These are phyloP conservation scores for Scalesia atractyloides DNA, from an alignment of 129 eudicot species.

Conservation along the genomic window DNA sequence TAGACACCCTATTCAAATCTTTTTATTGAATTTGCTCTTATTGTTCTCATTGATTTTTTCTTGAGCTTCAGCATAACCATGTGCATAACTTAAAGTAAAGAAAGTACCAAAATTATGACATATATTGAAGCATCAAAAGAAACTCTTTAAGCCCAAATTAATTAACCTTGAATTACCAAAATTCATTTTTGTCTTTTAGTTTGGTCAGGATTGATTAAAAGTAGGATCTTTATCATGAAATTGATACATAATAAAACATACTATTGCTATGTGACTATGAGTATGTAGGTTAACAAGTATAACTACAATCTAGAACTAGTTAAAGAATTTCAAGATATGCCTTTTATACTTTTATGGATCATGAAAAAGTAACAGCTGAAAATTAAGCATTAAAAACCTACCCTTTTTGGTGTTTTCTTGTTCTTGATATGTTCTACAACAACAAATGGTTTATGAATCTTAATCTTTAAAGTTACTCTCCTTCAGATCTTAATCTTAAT, in stretches of 20 bases:
- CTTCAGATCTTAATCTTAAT: slow-evolving; percentile 18
- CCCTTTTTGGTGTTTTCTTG: background rate
- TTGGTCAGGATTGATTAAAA: background rate
- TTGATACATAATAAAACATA: too few species aligned
- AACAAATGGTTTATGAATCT: background rate
- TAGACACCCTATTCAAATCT: background rate
- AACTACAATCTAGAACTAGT: background rate
- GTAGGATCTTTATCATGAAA: background rate
- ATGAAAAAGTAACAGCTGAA: background rate
- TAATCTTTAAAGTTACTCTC: slow-evolving; percentile 4
- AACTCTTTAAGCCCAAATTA: background rate
- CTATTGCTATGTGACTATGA: too few species aligned
- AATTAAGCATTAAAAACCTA: slow-evolving; percentile 1
- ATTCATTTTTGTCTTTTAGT: too few species aligned
- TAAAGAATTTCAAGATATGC: slow-evolving; percentile 1
- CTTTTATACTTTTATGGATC: background rate
- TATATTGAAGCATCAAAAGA: background rate
- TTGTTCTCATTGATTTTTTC: background rate
- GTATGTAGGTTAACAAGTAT: too few species aligned
- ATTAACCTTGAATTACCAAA: background rate
- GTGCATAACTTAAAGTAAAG: background rate
- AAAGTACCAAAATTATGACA: slow-evolving; percentile 2
- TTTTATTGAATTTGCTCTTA: slow-evolving; percentile 4
- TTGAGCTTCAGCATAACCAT: background rate
- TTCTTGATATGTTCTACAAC: background rate